Conservation (phyloP, 2,329 filamentous ascomycete genomes). For the Trichoderma sp. region DNA sequence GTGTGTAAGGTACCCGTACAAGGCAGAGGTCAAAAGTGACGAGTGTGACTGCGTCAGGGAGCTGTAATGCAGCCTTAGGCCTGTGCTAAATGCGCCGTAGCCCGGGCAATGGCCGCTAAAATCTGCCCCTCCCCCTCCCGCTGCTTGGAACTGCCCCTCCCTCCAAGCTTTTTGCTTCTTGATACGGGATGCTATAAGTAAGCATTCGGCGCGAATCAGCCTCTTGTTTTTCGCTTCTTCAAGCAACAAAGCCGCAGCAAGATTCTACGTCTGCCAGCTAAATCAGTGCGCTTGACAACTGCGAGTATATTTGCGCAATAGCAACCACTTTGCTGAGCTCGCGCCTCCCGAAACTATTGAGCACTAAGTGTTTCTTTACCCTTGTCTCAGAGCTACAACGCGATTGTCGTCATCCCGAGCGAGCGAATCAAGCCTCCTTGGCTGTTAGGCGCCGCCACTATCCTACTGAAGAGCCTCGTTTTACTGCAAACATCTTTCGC, state of each 20-base stretch:
- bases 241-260: neutral
- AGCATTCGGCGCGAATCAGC: neutral
- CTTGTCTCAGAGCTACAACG: neutral
- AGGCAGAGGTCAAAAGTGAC: neutral
- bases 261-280: neutral
- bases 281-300: neutral
- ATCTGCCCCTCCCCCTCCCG: slow-evolving; percentile 21
- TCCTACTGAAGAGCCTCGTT: neutral
- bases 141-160: neutral
- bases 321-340: neutral
- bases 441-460: slow-evolving; percentile 3
- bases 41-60: slow-evolving; percentile 6
- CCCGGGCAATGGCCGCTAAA: slow-evolving; percentile 5
- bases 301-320: neutral
- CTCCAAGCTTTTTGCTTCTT: slow-evolving; percentile 9
- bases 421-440: neutral
- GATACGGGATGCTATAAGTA: neutral
- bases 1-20: no score
- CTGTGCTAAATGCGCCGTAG: slow-evolving; percentile 5
- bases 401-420: slow-evolving; percentile 25
- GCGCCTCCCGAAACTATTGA: neutral
- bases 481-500: neutral
- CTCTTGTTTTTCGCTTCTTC: neutral
- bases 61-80: slow-evolving; percentile 18
- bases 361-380: neutral